These are phyloP conservation scores for Mycena latifolia DNA, from an alignment of 768 basidiomycete genomes.

Conservation along the genomic window DNA sequence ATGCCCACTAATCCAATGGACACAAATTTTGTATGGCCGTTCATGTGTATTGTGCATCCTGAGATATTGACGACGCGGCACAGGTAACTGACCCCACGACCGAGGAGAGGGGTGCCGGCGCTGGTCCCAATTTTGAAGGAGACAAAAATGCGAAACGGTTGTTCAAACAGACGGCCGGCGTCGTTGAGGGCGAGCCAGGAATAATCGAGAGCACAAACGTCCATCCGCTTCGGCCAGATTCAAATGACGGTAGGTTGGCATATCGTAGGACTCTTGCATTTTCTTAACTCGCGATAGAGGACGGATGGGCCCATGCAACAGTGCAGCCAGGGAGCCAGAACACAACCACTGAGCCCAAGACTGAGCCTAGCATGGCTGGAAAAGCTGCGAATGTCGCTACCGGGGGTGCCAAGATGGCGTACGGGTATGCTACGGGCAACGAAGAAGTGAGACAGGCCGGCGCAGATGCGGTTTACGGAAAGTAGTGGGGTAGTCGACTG, in stretches of 20 bases:
- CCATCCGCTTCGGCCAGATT: slow-evolving; percentile 62
- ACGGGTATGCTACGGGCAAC: slow-evolving; percentile 51
- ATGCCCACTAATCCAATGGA: slow-evolving; percentile 50
- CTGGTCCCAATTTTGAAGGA: slow-evolving; percentile 52
- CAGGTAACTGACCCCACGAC: slow-evolving; percentile 58
- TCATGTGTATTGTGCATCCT: not conserved
- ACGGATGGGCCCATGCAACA: slow-evolving; percentile 55
- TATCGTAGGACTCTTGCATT: not conserved
- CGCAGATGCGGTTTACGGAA: slow-evolving; percentile 41
- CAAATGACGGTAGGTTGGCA: slow-evolving; percentile 51
- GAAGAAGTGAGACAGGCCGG: slow-evolving; percentile 48
- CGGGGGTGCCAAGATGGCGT: slow-evolving; percentile 52
- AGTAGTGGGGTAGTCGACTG: not conserved
- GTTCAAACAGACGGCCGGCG: slow-evolving; percentile 59
- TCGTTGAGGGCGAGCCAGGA: slow-evolving; percentile 65
- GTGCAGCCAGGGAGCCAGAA: slow-evolving; percentile 29
- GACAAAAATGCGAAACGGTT: slow-evolving; percentile 52
- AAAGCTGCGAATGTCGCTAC: slow-evolving; percentile 45
- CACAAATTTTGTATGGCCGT: slow-evolving; percentile 57
- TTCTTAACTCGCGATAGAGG: slow-evolving; percentile 43
- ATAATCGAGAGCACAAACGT: slow-evolving; percentile 69
- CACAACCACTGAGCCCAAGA: not conserved
- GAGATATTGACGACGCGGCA: not conserved
- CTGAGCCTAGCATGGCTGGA: slow-evolving; percentile 34
- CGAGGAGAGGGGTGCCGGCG: slow-evolving; percentile 54